Conservation (phyloP, 768 basidiomycete genomes). For the Collybia mongolica region DNA sequence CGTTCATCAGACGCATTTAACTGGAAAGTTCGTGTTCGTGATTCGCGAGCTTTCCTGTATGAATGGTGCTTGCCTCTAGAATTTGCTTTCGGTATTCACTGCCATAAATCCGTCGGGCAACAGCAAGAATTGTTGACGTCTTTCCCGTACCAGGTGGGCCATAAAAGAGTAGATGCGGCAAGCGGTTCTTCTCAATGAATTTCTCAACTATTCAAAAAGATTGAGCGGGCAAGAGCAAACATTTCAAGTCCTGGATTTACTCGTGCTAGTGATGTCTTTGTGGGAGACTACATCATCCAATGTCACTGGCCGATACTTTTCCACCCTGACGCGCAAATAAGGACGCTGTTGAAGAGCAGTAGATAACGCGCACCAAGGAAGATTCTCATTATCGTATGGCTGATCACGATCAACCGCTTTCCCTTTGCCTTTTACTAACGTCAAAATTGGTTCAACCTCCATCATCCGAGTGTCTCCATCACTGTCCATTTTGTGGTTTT, state of each 20-base stretch:
- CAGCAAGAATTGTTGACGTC: conserved; percentile 94
- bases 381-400: conserved; percentile 55
- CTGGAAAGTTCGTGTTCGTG: conserved; percentile 33
- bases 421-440: conserved; percentile 65
- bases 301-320: conserved; percentile 93
- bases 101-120: conserved; percentile 94
- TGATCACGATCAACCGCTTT: conserved; percentile 49
- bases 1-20: conserved; percentile 98
- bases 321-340: conserved; percentile 66
- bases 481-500: conserved; percentile 43
- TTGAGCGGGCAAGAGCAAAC: conserved; percentile 9
- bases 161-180: conserved; percentile 96
- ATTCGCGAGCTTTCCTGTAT: neutral
- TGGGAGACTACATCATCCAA: conserved; percentile 96
- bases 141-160: conserved; percentile 99
- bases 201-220: conserved; percentile 69
- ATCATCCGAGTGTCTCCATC: conserved; percentile 56
- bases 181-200: conserved; percentile 91
- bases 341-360: conserved; percentile 1
- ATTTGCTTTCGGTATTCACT: conserved; percentile 85
- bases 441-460: conserved; percentile 40
- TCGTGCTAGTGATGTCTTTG: conserved; percentile 91
- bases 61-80: conserved; percentile 64
- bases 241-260: conserved; percentile 45
- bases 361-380: conserved; percentile 69